Base-by-base conservation (phyloP, 768 basidiomycete genomes). In the Hypholoma sublateritium region DNA sequence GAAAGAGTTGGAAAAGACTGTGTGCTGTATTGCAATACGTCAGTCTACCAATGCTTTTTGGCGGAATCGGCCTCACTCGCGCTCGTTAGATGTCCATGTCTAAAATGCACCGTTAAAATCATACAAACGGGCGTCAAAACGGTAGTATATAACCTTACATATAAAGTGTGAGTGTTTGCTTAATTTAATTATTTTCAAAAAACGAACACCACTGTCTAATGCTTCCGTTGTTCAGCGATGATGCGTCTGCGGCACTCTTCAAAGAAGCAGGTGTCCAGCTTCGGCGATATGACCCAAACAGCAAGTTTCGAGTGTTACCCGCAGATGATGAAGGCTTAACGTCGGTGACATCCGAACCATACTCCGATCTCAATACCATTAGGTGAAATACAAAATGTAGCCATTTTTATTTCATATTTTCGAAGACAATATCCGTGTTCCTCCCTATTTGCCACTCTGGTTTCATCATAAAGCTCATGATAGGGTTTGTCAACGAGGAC, bases 21-120 rank as follows among this genome's bases (percentile, higher is more conserved):
- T 2, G 89, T 92, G n/a, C 69, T 99, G 13, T 99, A 98, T 69
- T 99, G 97, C 81, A 99, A 99, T 67, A 99, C 97, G 95, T 98
- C 58, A 62, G 91, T 44, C 32, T 32, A 9, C 3, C 49, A 9
- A 35, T 35, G 13, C 16, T 41, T 24, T n/a, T 53, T 46, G 45
- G 21, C 28, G 45, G 16, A 14, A 16, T 49, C 13, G 12, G 24
- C 22, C 48, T 42, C 22, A 55, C 41, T 28, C 47, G 51, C 24
- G 28, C 56, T 53, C 47, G 1, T 28, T 55, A 98, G 95, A n/a
- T 99, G 97, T 65, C 97, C 97, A 0, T 99, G 97, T 69, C 77
- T 98, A n/a, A 87, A 83, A 61, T 99, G 97, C 68, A 93, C 95
- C 0, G 87, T 98, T 72, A 98, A 98, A 71, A 98, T 98, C 62